Conservation (phyloP, 306 rosid genomes). For the Lathyrus tuberosus region DNA sequence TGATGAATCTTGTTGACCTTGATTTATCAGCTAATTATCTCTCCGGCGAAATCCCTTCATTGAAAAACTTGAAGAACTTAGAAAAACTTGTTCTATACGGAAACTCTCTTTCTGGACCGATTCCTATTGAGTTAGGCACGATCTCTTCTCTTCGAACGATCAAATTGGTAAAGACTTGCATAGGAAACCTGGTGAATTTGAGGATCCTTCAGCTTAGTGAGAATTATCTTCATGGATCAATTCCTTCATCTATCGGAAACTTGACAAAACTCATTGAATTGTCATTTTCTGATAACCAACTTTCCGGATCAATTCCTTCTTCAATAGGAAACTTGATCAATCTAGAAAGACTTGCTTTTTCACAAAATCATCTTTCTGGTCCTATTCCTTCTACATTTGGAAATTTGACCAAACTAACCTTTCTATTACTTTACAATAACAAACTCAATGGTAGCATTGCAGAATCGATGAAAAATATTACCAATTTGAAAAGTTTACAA, state of each 20-base stretch:
- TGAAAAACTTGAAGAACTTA: conserved; percentile 31
- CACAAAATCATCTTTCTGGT: conserved; percentile 26
- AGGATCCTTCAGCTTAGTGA: neutral
- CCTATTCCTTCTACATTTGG: conserved; percentile 36
- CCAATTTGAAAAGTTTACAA: conserved; percentile 27
- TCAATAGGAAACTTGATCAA: conserved; percentile 42
- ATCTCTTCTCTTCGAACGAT: conserved; percentile 29
- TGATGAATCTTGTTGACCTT: conserved; percentile 33
- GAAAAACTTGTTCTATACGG: conserved; percentile 7
- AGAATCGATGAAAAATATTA: conserved; percentile 13
- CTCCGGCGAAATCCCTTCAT: conserved; percentile 40
- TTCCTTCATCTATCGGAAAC: conserved; percentile 45
- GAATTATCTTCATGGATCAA: conserved; percentile 31
- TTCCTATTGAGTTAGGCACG: conserved; percentile 38
- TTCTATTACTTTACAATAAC: neutral
- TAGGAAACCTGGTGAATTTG: conserved; percentile 39
- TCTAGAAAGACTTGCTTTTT: conserved; percentile 16
- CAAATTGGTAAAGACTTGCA: conserved; percentile 10
- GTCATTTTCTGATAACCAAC: neutral
- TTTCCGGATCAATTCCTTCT: conserved; percentile 42
- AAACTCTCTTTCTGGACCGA: conserved; percentile 35
- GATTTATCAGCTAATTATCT: conserved; percentile 34
- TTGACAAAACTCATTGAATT: conserved; percentile 34
- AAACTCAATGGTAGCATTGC: conserved; percentile 30
- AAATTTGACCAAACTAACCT: conserved; percentile 39